Conservation (phyloP, 2,329 filamentous ascomycete genomes). For the Calonectria pseudoreteaudii region DNA sequence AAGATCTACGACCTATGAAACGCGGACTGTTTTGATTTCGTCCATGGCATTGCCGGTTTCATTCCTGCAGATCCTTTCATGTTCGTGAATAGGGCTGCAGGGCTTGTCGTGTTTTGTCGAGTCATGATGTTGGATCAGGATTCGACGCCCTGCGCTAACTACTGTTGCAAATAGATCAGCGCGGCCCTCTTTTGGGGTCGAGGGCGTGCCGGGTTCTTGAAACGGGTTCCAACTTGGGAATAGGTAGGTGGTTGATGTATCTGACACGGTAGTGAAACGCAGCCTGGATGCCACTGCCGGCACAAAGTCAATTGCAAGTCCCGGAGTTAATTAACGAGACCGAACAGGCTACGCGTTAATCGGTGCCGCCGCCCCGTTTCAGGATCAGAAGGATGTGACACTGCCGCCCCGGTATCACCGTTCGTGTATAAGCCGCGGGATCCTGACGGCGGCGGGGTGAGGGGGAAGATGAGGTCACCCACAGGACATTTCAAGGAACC, state of each 20-base stretch:
- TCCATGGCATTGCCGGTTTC: background rate
- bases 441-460: background rate
- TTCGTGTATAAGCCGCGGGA: background rate
- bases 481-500: background rate
- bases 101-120: background rate
- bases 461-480: background rate
- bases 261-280: background rate
- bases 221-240: background rate
- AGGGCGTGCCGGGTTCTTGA: background rate
- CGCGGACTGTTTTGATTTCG: background rate
- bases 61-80: background rate
- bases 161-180: background rate
- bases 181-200: background rate
- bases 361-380: conserved; percentile 26
- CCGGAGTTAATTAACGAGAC: background rate
- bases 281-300: conserved; percentile 13
- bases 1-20: background rate
- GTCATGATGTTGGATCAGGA: background rate
- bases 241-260: background rate
- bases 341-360: background rate
- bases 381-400: conserved; percentile 17
- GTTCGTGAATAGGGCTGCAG: background rate
- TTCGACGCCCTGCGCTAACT: background rate
- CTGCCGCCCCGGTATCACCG: background rate
- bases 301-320: conserved; percentile 5